phyloP scores from a whole-genome alignment of 495 filamentous ascomycete species.

The Xylaria nigripes region DNA sequence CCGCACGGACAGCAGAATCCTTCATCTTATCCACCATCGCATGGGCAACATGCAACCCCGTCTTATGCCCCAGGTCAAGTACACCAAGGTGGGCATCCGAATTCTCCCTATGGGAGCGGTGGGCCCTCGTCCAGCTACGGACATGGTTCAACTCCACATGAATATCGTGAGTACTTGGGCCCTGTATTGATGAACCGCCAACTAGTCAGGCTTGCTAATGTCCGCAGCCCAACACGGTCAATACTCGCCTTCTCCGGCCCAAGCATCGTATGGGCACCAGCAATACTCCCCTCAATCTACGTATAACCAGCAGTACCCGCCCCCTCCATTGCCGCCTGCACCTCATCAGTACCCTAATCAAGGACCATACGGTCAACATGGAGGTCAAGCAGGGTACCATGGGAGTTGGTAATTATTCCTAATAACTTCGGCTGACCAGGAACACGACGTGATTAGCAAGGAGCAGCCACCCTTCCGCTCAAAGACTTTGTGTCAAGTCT shows the following conservation, averaged over 20 bases:
- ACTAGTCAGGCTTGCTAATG: slow-evolving; percentile 5
- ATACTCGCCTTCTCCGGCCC: slow-evolving; percentile 19
- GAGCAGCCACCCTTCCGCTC: background rate
- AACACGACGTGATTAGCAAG: background rate
- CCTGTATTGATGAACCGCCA: background rate
- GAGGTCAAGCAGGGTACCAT: slow-evolving; percentile 24
- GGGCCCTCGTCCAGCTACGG: slow-evolving; percentile 18
- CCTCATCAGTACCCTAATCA: slow-evolving; percentile 26
- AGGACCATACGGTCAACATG: slow-evolving; percentile 27
- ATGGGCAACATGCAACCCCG: slow-evolving; percentile 19
- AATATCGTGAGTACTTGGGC: slow-evolving; percentile 17
- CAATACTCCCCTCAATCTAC: slow-evolving; percentile 28
- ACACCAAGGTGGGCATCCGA: slow-evolving; percentile 19
- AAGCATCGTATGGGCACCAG: slow-evolving; percentile 26
- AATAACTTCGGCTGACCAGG: background rate
- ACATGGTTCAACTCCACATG: slow-evolving; percentile 20
- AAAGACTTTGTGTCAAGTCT: background rate
- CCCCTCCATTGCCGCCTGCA: slow-evolving; percentile 15
- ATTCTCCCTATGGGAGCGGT: slow-evolving; percentile 17
- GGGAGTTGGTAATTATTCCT: slow-evolving; percentile 17
- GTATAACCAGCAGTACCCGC: slow-evolving; percentile 21
- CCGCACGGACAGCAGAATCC: slow-evolving; percentile 6
- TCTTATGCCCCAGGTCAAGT: slow-evolving; percentile 12
- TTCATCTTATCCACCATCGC: background rate
- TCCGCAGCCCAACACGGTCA: slow-evolving; percentile 15